Conservation (phyloP, 1,139 yeast genomes). For the Yamadazyma membranifaciens region DNA sequence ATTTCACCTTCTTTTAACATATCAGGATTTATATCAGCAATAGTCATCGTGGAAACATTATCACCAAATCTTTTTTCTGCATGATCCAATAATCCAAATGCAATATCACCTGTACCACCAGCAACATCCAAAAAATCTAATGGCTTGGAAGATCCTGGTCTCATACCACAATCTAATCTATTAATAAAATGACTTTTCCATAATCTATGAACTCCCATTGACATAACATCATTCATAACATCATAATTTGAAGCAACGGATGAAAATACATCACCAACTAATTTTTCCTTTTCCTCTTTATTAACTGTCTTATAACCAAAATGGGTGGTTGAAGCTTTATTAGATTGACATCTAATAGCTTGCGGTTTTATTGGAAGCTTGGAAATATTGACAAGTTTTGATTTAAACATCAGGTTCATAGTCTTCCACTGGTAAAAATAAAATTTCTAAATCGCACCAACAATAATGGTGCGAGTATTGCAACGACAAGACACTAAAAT, state of each 20-base stretch:
- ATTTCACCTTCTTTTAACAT: conserved; percentile 92
- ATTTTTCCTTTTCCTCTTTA: conserved; percentile 75
- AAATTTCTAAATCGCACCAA: no score
- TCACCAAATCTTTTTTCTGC: conserved; percentile 82
- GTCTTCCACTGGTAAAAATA: no score
- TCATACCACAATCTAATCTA: conserved; percentile 88
- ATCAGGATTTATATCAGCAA: conserved; percentile 93
- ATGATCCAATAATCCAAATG: conserved; percentile 90
- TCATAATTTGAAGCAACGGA: conserved; percentile 95
- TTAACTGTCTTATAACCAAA: conserved; percentile 90
- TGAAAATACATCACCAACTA: conserved; percentile 88
- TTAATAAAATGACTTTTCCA: conserved; percentile 93
- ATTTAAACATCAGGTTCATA: no score
- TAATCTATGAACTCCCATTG: conserved; percentile 87
- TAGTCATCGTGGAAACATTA: conserved; percentile 73
- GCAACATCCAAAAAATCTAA: conserved; percentile 92
- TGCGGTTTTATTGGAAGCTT: neutral
- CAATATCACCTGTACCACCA: conserved; percentile 99
- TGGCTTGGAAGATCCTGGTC: conserved; percentile 80
- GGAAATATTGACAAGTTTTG: neutral
- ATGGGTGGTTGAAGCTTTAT: conserved; percentile 59
- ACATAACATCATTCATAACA: conserved; percentile 97
- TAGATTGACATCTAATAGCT: conserved; percentile 4
- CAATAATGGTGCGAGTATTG: neutral
- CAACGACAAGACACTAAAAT: no score